Evolutionary conservation across 1,284 basidiomycete species (phyloP), one percentile per base, ranked within the genome.

Genomic region (Baeospora myosura): DNA sequence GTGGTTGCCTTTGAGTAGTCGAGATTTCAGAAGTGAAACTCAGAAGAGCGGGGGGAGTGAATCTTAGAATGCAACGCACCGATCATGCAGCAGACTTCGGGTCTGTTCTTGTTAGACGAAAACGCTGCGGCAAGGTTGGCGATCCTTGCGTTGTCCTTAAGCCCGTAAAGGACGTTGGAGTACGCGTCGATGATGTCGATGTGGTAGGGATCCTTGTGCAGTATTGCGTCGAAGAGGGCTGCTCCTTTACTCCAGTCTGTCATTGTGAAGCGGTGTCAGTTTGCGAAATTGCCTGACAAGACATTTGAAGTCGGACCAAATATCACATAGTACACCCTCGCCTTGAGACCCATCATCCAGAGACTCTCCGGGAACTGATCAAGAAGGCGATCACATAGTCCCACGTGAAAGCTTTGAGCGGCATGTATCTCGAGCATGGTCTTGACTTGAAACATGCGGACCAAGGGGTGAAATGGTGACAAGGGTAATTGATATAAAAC

Each of bases 131-230:
- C 95, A 18, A 99, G 74, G 57, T 85, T 84, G 10, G 93, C 92
- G 24, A 99, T 69, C 59, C 94, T 92, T 23, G 90, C 72, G 29
- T 78, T 76, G 53, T 91, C 91, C 54, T 94, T 88, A 43, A 89
- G 89, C 4, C 98, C 91, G 62, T 98, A 98, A 30, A 98, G 74
- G 55, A 98, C 95, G 59, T 98, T 97, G 42, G 93, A 96, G 61
- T 91, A 95, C 41, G 97, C 84, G 58, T 98, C 95, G 40, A 98
- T 85, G 53, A 97, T 91, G 52, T 98, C 96, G 47, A 97, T 79
- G 18, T 94, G 77, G 64, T 83, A 87, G 3, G 94, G 94, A 59
- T 98, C 94, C 30, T 84, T 59, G 3, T 68, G 61, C 34, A 90
- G 75, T 20, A 58, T 7, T 33, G 32, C 32, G 12, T 8, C 7